Evolutionary conservation across 108 stramenopile genomes (phyloP).

Genomic region (Mayamaea pseudoterrestris): DNA sequence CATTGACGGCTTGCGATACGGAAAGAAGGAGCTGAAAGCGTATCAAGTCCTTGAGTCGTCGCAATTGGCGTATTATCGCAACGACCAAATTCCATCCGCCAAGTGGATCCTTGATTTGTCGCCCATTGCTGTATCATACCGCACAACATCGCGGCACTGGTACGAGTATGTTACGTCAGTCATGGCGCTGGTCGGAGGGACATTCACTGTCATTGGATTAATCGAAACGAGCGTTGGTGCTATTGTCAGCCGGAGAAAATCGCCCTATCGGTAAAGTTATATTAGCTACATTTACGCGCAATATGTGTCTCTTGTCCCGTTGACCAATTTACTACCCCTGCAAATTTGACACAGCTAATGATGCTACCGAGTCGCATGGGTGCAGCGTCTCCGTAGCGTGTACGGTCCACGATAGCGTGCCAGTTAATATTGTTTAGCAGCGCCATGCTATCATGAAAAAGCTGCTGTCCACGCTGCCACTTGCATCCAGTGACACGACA

Average conservation of each 20-base stretch:
- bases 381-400: no score
- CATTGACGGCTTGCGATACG: conserved; percentile 35
- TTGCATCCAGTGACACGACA: no score
- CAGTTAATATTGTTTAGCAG: no score
- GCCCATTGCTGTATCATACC: conserved; percentile 73
- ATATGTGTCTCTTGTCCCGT: no score
- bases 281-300: no score
- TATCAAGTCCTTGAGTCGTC: conserved; percentile 61
- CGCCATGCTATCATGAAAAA: no score
- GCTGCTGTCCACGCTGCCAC: no score
- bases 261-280: no score
- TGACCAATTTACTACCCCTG: no score
- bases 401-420: no score
- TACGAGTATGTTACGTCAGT: conserved; percentile 92
- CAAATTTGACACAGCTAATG: no score
- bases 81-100: conserved; percentile 59
- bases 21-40: conserved; percentile 10
- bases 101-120: conserved; percentile 77
- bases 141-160: conserved; percentile 38
- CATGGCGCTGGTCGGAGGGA: conserved; percentile 91
- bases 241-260: not conserved
- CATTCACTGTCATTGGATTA: conserved; percentile 90
- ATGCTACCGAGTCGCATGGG: no score
- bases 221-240: conserved; percentile 44
- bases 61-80: conserved; percentile 58